Percentiles rank a stretch among this genome's conserved stretches.
phyloP scores from a whole-genome alignment of 441 rosid genomes.

The Cnidoscolus chayamansa region DNA sequence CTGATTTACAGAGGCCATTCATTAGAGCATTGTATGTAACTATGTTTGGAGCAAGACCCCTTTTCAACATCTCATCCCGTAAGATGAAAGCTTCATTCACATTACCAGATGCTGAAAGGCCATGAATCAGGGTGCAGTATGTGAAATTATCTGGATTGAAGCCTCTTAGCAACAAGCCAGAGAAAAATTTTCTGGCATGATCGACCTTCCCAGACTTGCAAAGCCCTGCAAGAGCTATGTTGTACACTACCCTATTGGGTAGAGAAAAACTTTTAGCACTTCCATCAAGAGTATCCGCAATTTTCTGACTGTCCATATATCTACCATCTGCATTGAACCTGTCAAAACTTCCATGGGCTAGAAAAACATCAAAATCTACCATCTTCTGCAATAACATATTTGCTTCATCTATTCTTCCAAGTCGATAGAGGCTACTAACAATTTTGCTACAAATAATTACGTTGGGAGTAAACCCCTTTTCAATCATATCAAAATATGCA shows the following conservation, averaged over 20 bases:
- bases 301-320: slow-evolving; percentile 39
- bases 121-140: slow-evolving; percentile 61
- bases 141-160: slow-evolving; percentile 64
- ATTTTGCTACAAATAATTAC: slow-evolving; percentile 63
- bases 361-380: slow-evolving; percentile 44
- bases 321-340: slow-evolving; percentile 26
- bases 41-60: slow-evolving; percentile 55
- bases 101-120: slow-evolving; percentile 53
- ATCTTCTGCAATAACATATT: slow-evolving; percentile 57
- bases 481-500: slow-evolving; percentile 57
- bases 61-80: slow-evolving; percentile 62
- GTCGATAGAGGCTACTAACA: slow-evolving; percentile 52
- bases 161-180: slow-evolving; percentile 39
- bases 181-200: slow-evolving; percentile 52
- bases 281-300: slow-evolving; percentile 40
- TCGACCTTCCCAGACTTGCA: slow-evolving; percentile 64
- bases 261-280: slow-evolving; percentile 41
- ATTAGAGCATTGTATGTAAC: slow-evolving; percentile 63
- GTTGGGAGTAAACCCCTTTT: slow-evolving; percentile 51
- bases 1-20: slow-evolving; percentile 62
- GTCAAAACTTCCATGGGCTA: slow-evolving; percentile 29
- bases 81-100: slow-evolving; percentile 63
- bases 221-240: slow-evolving; percentile 63
- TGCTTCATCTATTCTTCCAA: slow-evolving; percentile 62
- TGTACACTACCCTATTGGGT: slow-evolving; percentile 58